phyloP scores from a whole-genome alignment of 805 yeast genomes.

The Zygotorulaspora chibaensis region DNA sequence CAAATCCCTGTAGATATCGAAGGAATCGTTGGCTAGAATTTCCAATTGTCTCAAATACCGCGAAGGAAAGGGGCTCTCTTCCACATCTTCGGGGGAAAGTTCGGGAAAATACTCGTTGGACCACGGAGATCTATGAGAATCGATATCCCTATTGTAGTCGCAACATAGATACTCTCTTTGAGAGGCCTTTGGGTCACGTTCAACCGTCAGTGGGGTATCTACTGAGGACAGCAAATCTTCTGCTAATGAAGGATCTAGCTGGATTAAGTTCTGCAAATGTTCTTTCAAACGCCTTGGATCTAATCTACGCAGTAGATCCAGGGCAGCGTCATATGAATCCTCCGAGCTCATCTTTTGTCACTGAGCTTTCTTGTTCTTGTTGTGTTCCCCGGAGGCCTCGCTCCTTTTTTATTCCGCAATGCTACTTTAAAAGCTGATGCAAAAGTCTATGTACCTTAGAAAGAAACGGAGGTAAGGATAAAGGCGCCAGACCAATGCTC shows the following conservation, averaged over 20 bases:
- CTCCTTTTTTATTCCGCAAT: neutral
- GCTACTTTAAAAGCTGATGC: neutral
- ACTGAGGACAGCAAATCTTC: conserved; percentile 84
- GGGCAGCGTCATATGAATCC: conserved; percentile 59
- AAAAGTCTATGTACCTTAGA: neutral
- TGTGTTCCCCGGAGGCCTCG: neutral
- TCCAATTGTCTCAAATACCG: conserved; percentile 67
- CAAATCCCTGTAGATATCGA: conserved; percentile 87
- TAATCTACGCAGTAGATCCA: conserved; percentile 71
- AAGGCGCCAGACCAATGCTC: too few relatives aligned
- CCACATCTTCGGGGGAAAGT: conserved; percentile 43
- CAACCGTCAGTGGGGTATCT: conserved; percentile 65
- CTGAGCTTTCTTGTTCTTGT: neutral
- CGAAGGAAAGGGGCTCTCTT: conserved; percentile 75
- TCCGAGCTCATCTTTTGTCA: conserved; percentile 13
- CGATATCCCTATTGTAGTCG: conserved; percentile 94
- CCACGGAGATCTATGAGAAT: conserved; percentile 89
- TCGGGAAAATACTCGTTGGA: conserved; percentile 55
- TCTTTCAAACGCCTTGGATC: conserved; percentile 58
- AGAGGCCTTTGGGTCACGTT: conserved; percentile 35
- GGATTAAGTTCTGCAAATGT: conserved; percentile 42
- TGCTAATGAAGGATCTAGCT: conserved; percentile 62
- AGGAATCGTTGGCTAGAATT: conserved; percentile 77
- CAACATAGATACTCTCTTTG: conserved; percentile 70
- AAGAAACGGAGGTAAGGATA: too few relatives aligned